phyloP scores from a whole-genome alignment of 2,329 filamentous ascomycete genomes.

The Diplocarpon rosae region DNA sequence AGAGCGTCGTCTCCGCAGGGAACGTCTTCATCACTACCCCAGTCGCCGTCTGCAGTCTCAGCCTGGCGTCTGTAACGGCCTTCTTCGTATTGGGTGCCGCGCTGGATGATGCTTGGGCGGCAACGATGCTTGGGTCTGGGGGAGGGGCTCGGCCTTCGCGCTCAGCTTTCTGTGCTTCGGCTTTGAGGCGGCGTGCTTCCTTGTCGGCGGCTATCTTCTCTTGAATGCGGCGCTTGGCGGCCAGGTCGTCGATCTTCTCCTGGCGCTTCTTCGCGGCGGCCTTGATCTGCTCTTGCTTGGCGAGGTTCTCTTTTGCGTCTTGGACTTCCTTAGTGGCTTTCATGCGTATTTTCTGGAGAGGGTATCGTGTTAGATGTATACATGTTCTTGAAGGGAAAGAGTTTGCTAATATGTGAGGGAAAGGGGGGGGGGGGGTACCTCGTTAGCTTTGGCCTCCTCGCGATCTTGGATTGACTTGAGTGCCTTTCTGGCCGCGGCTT shows the following conservation, averaged over 20 bases:
- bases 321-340: conserved; percentile 86
- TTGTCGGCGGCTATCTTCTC: conserved; percentile 94
- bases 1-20: conserved; percentile 80
- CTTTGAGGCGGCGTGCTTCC: conserved; percentile 73
- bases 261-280: conserved; percentile 76
- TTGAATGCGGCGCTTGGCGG: conserved; percentile 80
- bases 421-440: conserved; percentile 39
- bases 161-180: conserved; percentile 73
- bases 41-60: conserved; percentile 65
- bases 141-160: conserved; percentile 61
- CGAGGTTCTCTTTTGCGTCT: conserved; percentile 79
- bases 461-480: conserved; percentile 62
- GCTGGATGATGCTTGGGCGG: conserved; percentile 33
- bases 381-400: not conserved
- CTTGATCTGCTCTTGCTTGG: conserved; percentile 83
- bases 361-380: not conserved
- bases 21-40: conserved; percentile 82
- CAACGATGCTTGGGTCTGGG: conserved; percentile 20
- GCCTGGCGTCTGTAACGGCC: conserved; percentile 54
- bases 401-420: not conserved
- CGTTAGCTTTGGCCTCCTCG: conserved; percentile 73
- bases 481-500: conserved; percentile 62
- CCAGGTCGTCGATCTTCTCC: conserved; percentile 77
- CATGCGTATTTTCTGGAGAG: conserved; percentile 51
- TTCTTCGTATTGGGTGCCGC: conserved; percentile 38